phyloP scores from a whole-genome alignment of 192 early-diverging fungal species.

The Rhizophagus prolifer region DNA sequence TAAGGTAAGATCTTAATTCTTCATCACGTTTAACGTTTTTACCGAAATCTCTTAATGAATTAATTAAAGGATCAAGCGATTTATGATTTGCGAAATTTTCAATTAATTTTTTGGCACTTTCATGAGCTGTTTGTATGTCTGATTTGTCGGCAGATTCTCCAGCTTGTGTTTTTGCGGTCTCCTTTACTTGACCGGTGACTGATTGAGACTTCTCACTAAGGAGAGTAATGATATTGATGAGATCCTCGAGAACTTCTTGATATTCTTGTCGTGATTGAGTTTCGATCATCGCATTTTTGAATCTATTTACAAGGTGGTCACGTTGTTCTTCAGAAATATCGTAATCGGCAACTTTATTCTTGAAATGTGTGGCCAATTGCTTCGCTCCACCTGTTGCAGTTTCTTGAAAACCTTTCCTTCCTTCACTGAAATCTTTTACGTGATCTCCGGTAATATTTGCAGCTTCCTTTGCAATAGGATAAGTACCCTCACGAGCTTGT shows the following conservation, averaged over 20 bases:
- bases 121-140: constrained; percentile 24
- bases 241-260: constrained; percentile 41
- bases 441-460: constrained; percentile 25
- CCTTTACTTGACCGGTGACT: constrained; percentile 19
- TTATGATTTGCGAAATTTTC: constrained; percentile 56
- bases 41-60: constrained; percentile 38
- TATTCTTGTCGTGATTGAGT: constrained; percentile 34
- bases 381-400: constrained; percentile 33
- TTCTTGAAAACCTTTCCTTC: constrained; percentile 31
- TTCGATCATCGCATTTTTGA: constrained; percentile 40
- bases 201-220: constrained; percentile 36
- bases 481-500: constrained; percentile 31
- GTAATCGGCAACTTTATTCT: constrained; percentile 10
- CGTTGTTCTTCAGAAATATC: constrained; percentile 38
- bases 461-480: constrained; percentile 30
- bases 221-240: constrained; percentile 36
- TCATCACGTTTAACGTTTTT: constrained; percentile 35
- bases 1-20: constrained; percentile 37
- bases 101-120: constrained; percentile 48
- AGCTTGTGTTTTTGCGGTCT: constrained; percentile 12
- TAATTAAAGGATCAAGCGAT: constrained; percentile 45
- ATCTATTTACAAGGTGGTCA: constrained; percentile 19
- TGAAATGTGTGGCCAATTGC: constrained; percentile 29
- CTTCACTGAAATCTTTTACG: constrained; percentile 28
- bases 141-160: constrained; percentile 21